Percentiles rank a stretch among this genome's conserved stretches.
Conservation (phyloP, 768 basidiomycete species). For the Guyanaporus albipodus region DNA sequence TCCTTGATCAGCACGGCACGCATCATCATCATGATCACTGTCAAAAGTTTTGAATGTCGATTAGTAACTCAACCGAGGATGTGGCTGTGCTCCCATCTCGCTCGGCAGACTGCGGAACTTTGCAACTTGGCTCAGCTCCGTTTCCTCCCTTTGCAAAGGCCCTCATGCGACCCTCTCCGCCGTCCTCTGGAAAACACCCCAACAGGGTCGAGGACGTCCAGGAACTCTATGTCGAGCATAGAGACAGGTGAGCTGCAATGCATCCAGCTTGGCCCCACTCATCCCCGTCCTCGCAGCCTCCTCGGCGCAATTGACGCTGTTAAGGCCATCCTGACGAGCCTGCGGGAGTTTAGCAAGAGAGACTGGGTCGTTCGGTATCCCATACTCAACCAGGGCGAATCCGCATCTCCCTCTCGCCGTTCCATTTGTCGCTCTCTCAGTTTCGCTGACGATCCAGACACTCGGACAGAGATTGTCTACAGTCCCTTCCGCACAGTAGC, state of each 20-base stretch:
- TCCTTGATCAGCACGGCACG: slow-evolving; percentile 76
- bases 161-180: slow-evolving; percentile 16
- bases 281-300: slow-evolving; percentile 34
- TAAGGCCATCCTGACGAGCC: slow-evolving; percentile 59
- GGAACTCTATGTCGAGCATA: slow-evolving; percentile 69
- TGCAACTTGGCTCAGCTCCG: neutral
- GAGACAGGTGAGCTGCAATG: slow-evolving; percentile 65
- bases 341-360: slow-evolving; percentile 78
- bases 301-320: slow-evolving; percentile 75
- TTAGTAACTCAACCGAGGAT: no score
- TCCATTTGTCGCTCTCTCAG: slow-evolving; percentile 67
- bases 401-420: slow-evolving; percentile 32
- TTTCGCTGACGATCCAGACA: slow-evolving; percentile 78
- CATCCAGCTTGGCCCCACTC: neutral
- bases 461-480: slow-evolving; percentile 62
- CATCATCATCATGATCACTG: slow-evolving; percentile 41
- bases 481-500: slow-evolving; percentile 55
- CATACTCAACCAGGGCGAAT: slow-evolving; percentile 47
- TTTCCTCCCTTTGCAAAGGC: slow-evolving; percentile 3
- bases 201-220: slow-evolving; percentile 70
- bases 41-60: neutral
- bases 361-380: slow-evolving; percentile 92
- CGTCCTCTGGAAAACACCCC: slow-evolving; percentile 28
- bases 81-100: no score
- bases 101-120: slow-evolving; percentile 6